Percentiles rank a stretch among this genome's conserved stretches.
phyloP scores from a whole-genome alignment of 192 early-diverging fungal genomes.

The Gryganskiella cystojenkinii region DNA sequence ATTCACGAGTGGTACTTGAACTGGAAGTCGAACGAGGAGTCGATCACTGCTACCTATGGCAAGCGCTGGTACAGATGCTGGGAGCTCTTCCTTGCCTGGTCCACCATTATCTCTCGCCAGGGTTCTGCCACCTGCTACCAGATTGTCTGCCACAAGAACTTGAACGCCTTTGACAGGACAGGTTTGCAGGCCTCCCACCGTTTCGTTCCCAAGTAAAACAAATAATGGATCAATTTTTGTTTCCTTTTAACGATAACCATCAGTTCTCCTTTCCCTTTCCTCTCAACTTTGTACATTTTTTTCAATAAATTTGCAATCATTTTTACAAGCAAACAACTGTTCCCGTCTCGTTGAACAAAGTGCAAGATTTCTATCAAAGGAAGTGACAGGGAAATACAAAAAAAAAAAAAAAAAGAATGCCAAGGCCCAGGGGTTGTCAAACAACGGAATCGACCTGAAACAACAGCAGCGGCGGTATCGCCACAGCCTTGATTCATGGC shows the following conservation, averaged over 20 bases:
- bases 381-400: too few species aligned
- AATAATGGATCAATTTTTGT: too few species aligned
- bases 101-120: conserved; percentile 94
- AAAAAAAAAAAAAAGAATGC: too few species aligned
- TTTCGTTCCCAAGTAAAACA: conserved; percentile 20
- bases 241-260: background rate
- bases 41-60: conserved; percentile 86
- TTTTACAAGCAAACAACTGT: too few species aligned
- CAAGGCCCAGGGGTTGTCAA: too few species aligned
- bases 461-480: too few species aligned
- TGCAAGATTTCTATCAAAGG: too few species aligned
- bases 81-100: conserved; percentile 99
- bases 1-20: conserved; percentile 97
- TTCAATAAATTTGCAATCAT: too few species aligned
- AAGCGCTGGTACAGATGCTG: conserved; percentile 91
- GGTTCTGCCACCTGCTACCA: conserved; percentile 97
- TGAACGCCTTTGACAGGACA: conserved; percentile 92
- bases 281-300: too few species aligned
- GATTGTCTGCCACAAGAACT: conserved; percentile 97
- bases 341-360: too few species aligned
- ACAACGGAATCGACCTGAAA: too few species aligned
- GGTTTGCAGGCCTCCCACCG: conserved; percentile 64
- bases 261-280: background rate
- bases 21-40: conserved; percentile 95
- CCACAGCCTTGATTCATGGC: too few species aligned